phyloP scores from a whole-genome alignment of 2,329 filamentous ascomycete species.

The Escovopsis sp. region DNA sequence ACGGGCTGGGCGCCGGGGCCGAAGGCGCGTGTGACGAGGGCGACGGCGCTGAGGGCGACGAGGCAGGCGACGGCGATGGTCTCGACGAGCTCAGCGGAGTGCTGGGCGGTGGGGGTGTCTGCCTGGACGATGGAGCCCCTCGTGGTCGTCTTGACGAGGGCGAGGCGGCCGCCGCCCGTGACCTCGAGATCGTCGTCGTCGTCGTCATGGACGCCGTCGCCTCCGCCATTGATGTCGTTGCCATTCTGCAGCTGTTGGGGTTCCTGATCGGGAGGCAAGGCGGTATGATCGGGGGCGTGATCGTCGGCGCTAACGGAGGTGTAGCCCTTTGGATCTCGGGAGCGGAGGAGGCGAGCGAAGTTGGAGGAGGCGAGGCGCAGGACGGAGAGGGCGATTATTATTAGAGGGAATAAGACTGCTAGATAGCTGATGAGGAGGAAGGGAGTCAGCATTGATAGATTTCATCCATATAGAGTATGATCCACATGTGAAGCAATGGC shows the following conservation, averaged over 20 bases:
- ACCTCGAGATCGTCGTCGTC: slow-evolving; percentile 43
- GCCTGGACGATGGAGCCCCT: slow-evolving; percentile 53
- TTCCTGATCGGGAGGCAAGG: slow-evolving; percentile 33
- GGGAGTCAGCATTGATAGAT: slow-evolving; percentile 2
- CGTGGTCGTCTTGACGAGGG: slow-evolving; percentile 46
- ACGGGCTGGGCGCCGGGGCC: slow-evolving; percentile 39
- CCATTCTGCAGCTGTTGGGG: slow-evolving; percentile 17
- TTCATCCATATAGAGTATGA: not conserved
- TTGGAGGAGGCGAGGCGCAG: slow-evolving; percentile 47
- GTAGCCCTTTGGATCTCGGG: slow-evolving; percentile 40
- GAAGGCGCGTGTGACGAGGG: slow-evolving; percentile 46
- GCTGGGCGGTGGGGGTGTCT: slow-evolving; percentile 61
- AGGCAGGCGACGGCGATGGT: slow-evolving; percentile 59
- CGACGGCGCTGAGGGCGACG: slow-evolving; percentile 52
- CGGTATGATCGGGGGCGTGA: slow-evolving; percentile 32
- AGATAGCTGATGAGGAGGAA: slow-evolving; percentile 17
- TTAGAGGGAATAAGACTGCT: slow-evolving; percentile 63
- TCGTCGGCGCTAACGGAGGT: slow-evolving; percentile 33
- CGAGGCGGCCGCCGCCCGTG: slow-evolving; percentile 32
- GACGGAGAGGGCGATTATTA: slow-evolving; percentile 56
- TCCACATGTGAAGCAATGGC: too few relatives aligned
- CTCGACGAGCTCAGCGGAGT: slow-evolving; percentile 57
- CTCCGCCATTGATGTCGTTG: too few relatives aligned
- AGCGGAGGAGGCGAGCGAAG: slow-evolving; percentile 36
- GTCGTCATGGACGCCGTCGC: slow-evolving; percentile 36